A percentile compares a stretch with the other conserved stretches of the same genome.
These are phyloP conservation scores for Fraxinus americana DNA, from an alignment of 257 asterid genomes.

Conservation along the genomic window DNA sequence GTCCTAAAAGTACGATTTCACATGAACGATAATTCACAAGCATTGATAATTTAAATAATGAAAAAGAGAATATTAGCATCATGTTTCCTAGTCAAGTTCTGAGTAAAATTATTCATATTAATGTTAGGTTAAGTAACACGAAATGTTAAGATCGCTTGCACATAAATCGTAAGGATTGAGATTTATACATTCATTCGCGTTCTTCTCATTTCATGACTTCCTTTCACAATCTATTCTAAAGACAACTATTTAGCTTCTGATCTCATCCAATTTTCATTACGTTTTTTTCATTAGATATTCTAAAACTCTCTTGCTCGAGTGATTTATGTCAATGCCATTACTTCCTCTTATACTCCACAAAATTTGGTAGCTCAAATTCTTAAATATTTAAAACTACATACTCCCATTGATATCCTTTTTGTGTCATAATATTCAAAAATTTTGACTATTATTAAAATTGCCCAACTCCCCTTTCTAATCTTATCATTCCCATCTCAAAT, in stretches of 20 bases:
- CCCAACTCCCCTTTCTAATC: not conserved
- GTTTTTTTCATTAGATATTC: too few relatives aligned
- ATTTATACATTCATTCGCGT: not conserved
- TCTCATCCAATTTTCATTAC: not conserved
- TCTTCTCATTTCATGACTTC: not conserved
- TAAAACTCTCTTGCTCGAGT: too few relatives aligned
- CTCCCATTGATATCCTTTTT: not conserved
- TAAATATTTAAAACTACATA: too few relatives aligned
- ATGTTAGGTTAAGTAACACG: not conserved
- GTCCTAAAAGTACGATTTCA: constrained; percentile 10
- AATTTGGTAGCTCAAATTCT: not conserved
- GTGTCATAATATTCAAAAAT: not conserved
- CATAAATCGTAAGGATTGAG: not conserved
- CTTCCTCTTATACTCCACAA: not conserved
- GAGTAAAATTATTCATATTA: too few relatives aligned
- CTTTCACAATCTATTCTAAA: not conserved
- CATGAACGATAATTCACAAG: too few relatives aligned
- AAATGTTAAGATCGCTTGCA: too few relatives aligned
- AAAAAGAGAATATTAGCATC: too few relatives aligned
- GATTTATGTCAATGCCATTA: too few relatives aligned
- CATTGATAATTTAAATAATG: not conserved
- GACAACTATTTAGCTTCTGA: not conserved
- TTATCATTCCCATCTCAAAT: not conserved
- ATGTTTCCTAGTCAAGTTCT: not conserved
- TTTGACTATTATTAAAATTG: not conserved